Evolutionary conservation across 768 basidiomycete species (phyloP), one percentile per base, ranked within the genome.

Genomic region (Solioccasus polychromus): DNA sequence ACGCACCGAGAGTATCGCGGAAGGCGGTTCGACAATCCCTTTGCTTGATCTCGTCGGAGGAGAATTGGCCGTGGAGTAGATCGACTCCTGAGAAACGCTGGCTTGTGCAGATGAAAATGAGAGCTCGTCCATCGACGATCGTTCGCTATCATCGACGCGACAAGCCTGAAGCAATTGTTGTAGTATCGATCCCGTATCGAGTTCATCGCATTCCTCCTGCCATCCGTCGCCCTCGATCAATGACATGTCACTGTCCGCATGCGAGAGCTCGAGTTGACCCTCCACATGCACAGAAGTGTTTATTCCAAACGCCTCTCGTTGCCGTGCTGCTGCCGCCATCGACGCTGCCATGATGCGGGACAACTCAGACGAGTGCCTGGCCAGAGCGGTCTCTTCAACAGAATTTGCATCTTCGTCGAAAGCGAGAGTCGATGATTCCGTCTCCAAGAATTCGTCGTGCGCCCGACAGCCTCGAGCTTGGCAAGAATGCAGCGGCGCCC

Each of bases 221-320:
- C 72, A 72, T 28, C 64, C 52, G 15, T 67, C 63, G 37, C 69
- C 60, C 5, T 59, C 70, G 11, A 76, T 60, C 14, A 74, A 70
- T 1, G 77, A 78, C 41, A 71, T 43, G 17, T 75, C 72, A 39
- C 79, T 81, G 15, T 79, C 76, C 3, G 68, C 61, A 35, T 69
- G 71, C 6, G 73, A 48, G 24, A 64, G 44, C 20, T 42, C 39
- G 18, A 38, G 39, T 8, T 39, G 39, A 9, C 36, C 45, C 22
- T 47, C 45, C 15, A 46, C 26, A 23, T 45, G 49, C 8, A 67
- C 64, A 3, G 77, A 76, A 3, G 72, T 64, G 5, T 70, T 71
- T 36, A 80, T 75, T 5, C 79, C 80, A 51, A 78, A 74, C n/a
- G 73, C 76, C 48, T 67, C 66, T 34, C 74, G 64, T 51, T 79